Conservation (phyloP, 257 asterid genomes). For the Cordia subcordata region DNA sequence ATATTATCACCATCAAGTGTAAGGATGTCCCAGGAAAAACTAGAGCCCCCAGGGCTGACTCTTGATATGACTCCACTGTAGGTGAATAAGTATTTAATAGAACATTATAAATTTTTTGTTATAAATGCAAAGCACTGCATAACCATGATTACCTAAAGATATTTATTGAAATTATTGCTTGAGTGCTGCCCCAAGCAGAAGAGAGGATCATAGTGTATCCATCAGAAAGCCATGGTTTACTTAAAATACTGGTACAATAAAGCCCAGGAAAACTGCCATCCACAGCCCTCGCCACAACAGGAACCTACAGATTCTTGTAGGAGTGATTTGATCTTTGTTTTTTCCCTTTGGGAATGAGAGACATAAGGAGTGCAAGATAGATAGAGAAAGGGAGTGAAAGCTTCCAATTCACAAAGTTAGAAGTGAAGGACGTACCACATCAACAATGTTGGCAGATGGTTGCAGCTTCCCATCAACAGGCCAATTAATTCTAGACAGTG, state of each 20-base stretch:
- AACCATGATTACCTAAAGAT: constrained; percentile 50
- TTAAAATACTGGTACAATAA: constrained; percentile 43
- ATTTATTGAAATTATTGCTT: constrained; percentile 58
- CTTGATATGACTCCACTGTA: constrained; percentile 64
- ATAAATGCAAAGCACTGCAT: background rate
- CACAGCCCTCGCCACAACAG: constrained; percentile 67
- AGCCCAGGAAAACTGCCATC: constrained; percentile 86
- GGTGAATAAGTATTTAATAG: constrained; percentile 7
- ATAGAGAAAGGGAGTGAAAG: background rate
- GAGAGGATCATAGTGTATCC: constrained; percentile 68
- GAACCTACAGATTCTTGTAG: constrained; percentile 45
- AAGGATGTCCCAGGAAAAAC: constrained; percentile 67
- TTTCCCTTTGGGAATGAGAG: background rate
- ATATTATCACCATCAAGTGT: constrained; percentile 64
- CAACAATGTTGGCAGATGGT: constrained; percentile 40
- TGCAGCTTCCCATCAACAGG: constrained; percentile 51
- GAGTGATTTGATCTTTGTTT: constrained; percentile 12
- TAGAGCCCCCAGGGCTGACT: constrained; percentile 62
- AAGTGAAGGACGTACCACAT: constrained; percentile 52
- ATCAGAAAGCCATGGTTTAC: constrained; percentile 87
- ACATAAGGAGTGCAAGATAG: no score
- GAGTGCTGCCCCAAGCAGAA: constrained; percentile 73
- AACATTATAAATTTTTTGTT: background rate
- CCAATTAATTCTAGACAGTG: constrained; percentile 84
- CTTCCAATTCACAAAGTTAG: background rate